These are phyloP conservation scores for Rickenella mellea DNA, from an alignment of 768 basidiomycete species.

Conservation along the genomic window DNA sequence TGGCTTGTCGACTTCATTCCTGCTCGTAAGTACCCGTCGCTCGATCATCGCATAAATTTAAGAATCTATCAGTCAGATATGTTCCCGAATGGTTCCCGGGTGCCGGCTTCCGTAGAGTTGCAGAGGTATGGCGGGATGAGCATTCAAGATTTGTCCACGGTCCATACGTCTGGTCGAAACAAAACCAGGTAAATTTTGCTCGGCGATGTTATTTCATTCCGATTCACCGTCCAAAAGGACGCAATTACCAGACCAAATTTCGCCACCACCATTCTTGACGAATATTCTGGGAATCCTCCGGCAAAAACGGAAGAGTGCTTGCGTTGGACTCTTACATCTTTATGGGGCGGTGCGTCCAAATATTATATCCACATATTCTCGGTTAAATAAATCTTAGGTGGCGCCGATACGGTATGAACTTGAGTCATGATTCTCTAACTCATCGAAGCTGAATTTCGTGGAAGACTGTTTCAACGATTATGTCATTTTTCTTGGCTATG, in stretches of 20 bases:
- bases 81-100: slow-evolving; percentile 13
- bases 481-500: slow-evolving; percentile 17
- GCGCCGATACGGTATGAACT: slow-evolving; percentile 15
- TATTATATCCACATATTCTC: background rate
- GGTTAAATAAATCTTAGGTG: slow-evolving; percentile 4
- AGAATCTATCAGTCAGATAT: slow-evolving; percentile 7
- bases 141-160: slow-evolving; percentile 6
- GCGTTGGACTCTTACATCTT: slow-evolving; percentile 10
- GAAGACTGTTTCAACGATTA: slow-evolving; percentile 11
- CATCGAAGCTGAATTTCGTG: background rate
- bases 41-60: background rate
- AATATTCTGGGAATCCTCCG: slow-evolving; percentile 1
- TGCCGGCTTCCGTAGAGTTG: slow-evolving; percentile 7
- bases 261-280: no score
- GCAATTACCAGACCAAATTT: no score
- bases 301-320: slow-evolving; percentile 2
- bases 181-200: slow-evolving; percentile 3
- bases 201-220: no score
- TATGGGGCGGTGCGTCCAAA: slow-evolving; percentile 14
- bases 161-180: slow-evolving; percentile 9
- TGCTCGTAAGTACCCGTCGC: slow-evolving; percentile 17
- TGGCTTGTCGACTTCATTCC: slow-evolving; percentile 23
- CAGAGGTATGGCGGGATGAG: slow-evolving; percentile 4
- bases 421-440: no score
- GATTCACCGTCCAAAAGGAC: no score